These are phyloP conservation scores for Prunus persica DNA, from an alignment of 306 rosid genomes.

Conservation along the genomic window DNA sequence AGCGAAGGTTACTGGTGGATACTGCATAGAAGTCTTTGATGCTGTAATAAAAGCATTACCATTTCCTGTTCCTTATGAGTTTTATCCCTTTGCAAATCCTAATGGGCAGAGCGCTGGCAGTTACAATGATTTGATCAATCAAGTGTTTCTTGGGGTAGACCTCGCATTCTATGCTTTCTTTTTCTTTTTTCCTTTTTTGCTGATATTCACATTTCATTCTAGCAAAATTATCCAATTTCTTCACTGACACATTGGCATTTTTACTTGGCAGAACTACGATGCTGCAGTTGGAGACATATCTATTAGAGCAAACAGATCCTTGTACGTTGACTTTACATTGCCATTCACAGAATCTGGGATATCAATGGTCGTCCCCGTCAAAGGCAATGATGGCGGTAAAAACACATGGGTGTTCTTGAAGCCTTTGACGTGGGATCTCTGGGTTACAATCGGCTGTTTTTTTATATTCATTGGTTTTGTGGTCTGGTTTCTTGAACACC, in stretches of 20 bases:
- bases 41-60: constrained; percentile 40
- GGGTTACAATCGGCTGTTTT: constrained; percentile 44
- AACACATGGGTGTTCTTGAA: constrained; percentile 62
- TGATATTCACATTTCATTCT: not conserved
- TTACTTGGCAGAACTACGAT: constrained; percentile 39
- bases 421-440: constrained; percentile 54
- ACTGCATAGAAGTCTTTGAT: constrained; percentile 48
- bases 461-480: constrained; percentile 54
- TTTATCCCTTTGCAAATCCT: constrained; percentile 23
- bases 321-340: constrained; percentile 48
- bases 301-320: constrained; percentile 45
- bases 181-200: too few relatives aligned
- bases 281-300: constrained; percentile 40
- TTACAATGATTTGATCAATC: constrained; percentile 35
- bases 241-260: not conserved
- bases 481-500: constrained; percentile 61
- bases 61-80: constrained; percentile 33
- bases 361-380: constrained; percentile 51
- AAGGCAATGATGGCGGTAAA: constrained; percentile 7
- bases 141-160: constrained; percentile 41
- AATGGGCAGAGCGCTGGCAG: constrained; percentile 17
- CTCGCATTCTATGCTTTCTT: not conserved
- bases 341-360: constrained; percentile 63
- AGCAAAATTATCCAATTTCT: not conserved
- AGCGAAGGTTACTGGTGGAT: constrained; percentile 46